Base-by-base conservation (phyloP, 2,329 filamentous ascomycete genomes). In the Aspergillus awamori region DNA sequence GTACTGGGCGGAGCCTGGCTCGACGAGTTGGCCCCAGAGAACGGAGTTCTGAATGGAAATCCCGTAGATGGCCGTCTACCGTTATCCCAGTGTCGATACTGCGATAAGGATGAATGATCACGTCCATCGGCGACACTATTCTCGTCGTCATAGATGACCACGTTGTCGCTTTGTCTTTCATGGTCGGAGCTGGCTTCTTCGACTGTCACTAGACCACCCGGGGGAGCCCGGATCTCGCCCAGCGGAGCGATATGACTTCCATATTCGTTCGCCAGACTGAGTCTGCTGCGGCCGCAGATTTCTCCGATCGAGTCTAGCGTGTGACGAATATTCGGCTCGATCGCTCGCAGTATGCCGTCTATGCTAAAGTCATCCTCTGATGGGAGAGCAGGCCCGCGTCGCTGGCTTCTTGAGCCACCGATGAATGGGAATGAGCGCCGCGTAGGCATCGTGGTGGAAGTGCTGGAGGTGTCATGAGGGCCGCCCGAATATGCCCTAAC, bases 211-310 rank as follows among this genome's bases (percentile, higher is more conserved):
- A 81, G 68, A 5, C 73, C 72, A 20, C 72, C 66, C 6, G 70
- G 58, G 8, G 74, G 70, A 36, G 75, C 77, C 45, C 75, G 74
- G 64, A 87, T 86, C 70, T 87, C 85, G 41, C 85, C 85, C 58
- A 86, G 76, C 0, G 86, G 86, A 22, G 86, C 86, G 38, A 87
- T 80, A 71, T 88, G 86, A 47, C 85, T 84, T 36, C 81, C 82
- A 70, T 88, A 86, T 69, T 88, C 85, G 67, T 88, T 85, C 8
- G 86, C 85, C 61, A 88, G 74, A 66, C 85, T 87, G 69, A 87
- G 76, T 65, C 82, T 82, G 72, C 84, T 88, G 61, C 84, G 80
- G 3, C 86, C 86, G 65, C 84, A 86, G 62, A 88, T 87, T 67
- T 87, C 84, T 24, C 86, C 85, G 65, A 88, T 88, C 15, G 84